These are phyloP conservation scores for Penicillium steckii DNA, from an alignment of 495 filamentous ascomycete species.

Conservation along the genomic window DNA sequence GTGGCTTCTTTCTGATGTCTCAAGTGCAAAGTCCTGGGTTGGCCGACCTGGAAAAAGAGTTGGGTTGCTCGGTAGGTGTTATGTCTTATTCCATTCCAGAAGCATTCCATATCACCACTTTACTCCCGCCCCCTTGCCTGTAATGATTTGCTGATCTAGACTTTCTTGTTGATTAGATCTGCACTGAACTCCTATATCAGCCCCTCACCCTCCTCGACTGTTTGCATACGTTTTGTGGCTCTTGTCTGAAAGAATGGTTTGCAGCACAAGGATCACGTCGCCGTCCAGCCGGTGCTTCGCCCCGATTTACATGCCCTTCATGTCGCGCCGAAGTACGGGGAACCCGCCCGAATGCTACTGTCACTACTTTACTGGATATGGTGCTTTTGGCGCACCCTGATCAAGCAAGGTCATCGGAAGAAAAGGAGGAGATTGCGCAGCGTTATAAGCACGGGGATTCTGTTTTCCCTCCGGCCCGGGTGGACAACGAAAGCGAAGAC, in stretches of 20 bases:
- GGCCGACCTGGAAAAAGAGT: slow-evolving; percentile 77
- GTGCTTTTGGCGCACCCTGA: slow-evolving; percentile 70
- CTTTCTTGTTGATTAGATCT: slow-evolving; percentile 63
- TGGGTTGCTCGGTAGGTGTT: slow-evolving; percentile 83
- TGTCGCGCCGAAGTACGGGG: slow-evolving; percentile 83
- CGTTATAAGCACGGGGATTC: slow-evolving; percentile 77
- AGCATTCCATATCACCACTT: slow-evolving; percentile 19
- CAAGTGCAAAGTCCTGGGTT: slow-evolving; percentile 32
- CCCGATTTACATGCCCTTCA: slow-evolving; percentile 81
- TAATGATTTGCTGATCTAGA: slow-evolving; percentile 4
- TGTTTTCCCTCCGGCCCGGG: slow-evolving; percentile 42
- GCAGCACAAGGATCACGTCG: slow-evolving; percentile 52
- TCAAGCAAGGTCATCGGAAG: slow-evolving; percentile 59
- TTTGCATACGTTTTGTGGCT: slow-evolving; percentile 94
- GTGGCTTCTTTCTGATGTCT: slow-evolving; percentile 19
- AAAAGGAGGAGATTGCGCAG: slow-evolving; percentile 67
- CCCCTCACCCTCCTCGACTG: slow-evolving; percentile 96
- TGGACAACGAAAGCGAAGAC: slow-evolving; percentile 18
- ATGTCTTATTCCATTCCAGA: slow-evolving; percentile 30
- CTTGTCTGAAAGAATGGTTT: slow-evolving; percentile 96
- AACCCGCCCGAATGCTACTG: slow-evolving; percentile 79
- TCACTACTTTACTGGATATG: slow-evolving; percentile 82
- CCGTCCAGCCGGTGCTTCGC: slow-evolving; percentile 42
- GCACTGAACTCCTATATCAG: slow-evolving; percentile 92
- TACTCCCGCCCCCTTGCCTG: slow-evolving; percentile 7